These are phyloP conservation scores for Tuber microsphaerosporum DNA, from an alignment of 495 filamentous ascomycete genomes.

Conservation along the genomic window DNA sequence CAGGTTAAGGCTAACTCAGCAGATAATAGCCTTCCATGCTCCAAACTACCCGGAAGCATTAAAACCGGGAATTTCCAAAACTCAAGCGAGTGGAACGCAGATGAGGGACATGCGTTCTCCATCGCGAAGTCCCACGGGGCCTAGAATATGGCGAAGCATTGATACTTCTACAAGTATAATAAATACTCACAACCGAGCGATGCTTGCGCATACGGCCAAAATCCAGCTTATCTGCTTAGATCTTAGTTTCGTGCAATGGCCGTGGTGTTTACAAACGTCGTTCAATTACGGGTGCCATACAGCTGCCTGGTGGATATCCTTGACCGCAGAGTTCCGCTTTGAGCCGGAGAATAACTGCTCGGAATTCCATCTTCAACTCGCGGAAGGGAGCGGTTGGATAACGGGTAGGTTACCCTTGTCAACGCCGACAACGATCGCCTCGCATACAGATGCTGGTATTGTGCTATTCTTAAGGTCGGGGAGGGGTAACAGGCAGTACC, in stretches of 20 bases:
- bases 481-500: background rate
- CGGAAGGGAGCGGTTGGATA: background rate
- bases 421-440: background rate
- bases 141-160: background rate
- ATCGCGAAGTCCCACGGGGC: background rate
- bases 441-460: background rate
- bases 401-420: background rate
- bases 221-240: no score
- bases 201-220: no score
- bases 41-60: background rate
- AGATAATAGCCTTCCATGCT: background rate
- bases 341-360: constrained; percentile 3
- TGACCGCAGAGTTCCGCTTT: background rate
- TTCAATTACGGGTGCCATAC: background rate
- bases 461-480: background rate
- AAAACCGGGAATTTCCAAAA: background rate
- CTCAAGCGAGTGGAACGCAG: background rate
- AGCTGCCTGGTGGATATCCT: background rate
- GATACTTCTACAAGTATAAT: background rate
- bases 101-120: background rate
- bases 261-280: no score
- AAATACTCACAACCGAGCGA: no score
- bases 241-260: no score
- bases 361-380: background rate
- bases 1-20: background rate